Base-by-base conservation (phyloP, 2,329 filamentous ascomycete species). In the Xylariaceae sp. region DNA sequence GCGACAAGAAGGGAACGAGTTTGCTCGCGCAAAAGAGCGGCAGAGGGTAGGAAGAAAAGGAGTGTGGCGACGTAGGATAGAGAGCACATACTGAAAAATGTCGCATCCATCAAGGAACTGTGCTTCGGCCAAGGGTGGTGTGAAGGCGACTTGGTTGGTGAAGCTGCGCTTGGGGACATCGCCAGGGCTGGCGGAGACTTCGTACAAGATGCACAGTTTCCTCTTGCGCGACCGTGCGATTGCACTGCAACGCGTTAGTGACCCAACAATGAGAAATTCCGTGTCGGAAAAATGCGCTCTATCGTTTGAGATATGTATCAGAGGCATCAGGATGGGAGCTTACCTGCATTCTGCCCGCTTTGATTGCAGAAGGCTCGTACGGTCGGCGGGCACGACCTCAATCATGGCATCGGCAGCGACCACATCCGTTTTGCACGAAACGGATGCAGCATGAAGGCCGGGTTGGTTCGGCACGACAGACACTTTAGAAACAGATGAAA, bases 161-260 rank as follows among this genome's bases (percentile, higher is more conserved):
- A 81, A 75, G 68, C 75, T 74, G 69, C 76, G 72, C 66, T 80
- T 77, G 62, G 81, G 80, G 62, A 84, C 75, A 68, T 75, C 73
- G 70, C 82, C 76, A 65, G 77, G 72, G 70, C 85, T 82, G 69
- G 86, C 87, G 76, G 88, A 85, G 78, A 88, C 82, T 62, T 81
- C 79, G 76, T 87, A 95, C 63, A 96, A 81, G 75, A 94, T 87
- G 69, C 86, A 86, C 68, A 96, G 80, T 78, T 95, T 95, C 71
- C 89, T 85, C 82, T 95, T 94, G 72, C 89, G 87, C 78, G 87
- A 89, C 72, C 79, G 80, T 77, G 87, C 82, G 80, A 86, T 85
- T 80, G 80, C 77, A 73, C 83, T 87, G 67, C 52, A 59, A 54
- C 55, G 19, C 38, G 66, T 81, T 56, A 82, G 70, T 64, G 76